A percentile compares a stretch with the other conserved stretches of the same genome.
phyloP scores from a whole-genome alignment of 2,329 filamentous ascomycete genomes.

The Rachicladosporium sp. region DNA sequence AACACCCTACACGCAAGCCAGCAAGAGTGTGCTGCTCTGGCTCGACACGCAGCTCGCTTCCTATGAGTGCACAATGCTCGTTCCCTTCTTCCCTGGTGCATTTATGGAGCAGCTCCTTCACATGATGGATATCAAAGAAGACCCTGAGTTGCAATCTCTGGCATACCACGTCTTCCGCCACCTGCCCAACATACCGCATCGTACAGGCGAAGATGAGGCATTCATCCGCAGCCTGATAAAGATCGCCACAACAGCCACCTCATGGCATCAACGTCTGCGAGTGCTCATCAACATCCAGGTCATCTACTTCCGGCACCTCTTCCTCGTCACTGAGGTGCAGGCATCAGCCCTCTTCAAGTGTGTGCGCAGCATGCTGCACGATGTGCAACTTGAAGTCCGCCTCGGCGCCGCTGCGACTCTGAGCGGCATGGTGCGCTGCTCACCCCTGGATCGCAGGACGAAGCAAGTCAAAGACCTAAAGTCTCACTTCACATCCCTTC shows the following conservation, averaged over 20 bases:
- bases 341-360: constrained; percentile 75
- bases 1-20: constrained; percentile 86
- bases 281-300: constrained; percentile 98
- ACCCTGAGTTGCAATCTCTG: constrained; percentile 84
- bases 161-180: constrained; percentile 97
- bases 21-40: constrained; percentile 93
- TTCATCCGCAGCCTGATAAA: constrained; percentile 80
- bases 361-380: constrained; percentile 89
- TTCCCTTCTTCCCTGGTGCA: constrained; percentile 77
- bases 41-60: constrained; percentile 82
- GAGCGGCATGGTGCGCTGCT: constrained; percentile 96
- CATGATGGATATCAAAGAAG: constrained; percentile 99
- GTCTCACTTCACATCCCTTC: constrained; percentile 61
- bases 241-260: constrained; percentile 70
- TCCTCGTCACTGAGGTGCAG: constrained; percentile 64
- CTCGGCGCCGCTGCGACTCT: constrained; percentile 85
- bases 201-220: constrained; percentile 66
- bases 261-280: constrained; percentile 91
- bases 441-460: constrained; percentile 65
- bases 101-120: constrained; percentile 90
- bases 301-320: constrained; percentile 92
- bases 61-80: constrained; percentile 81
- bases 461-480: constrained; percentile 66
- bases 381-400: constrained; percentile 84
- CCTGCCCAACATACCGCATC: constrained; percentile 87